Evolutionary conservation across 2,329 filamentous ascomycete genomes (phyloP).

Genomic region (Apiospora phragmitis): DNA sequence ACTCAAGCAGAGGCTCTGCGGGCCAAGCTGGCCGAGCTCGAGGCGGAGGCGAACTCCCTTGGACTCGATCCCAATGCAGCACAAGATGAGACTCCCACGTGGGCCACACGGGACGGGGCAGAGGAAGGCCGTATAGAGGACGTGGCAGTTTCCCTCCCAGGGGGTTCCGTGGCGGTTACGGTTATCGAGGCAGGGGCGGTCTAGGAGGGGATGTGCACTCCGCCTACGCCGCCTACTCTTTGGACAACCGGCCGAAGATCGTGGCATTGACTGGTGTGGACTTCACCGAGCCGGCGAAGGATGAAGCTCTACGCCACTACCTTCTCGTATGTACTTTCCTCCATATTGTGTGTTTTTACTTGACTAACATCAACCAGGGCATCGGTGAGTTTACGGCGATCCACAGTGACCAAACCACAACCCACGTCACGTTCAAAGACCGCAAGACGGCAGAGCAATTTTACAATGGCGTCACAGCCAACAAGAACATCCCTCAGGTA

Average conservation of each 20-base stretch:
- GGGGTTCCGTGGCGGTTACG: constrained; percentile 41
- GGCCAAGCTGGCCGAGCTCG: constrained; percentile 70
- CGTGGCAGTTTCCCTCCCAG: constrained; percentile 38
- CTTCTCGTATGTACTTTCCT: constrained; percentile 57
- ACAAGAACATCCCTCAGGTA: constrained; percentile 61
- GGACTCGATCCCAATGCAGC: constrained; percentile 62
- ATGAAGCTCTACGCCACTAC: constrained; percentile 71
- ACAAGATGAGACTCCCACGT: constrained; percentile 42
- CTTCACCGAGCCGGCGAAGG: constrained; percentile 60
- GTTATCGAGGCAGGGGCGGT: constrained; percentile 46
- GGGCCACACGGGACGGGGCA: constrained; percentile 38
- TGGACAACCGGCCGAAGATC: constrained; percentile 75
- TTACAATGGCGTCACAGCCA: constrained; percentile 51
- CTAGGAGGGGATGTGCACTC: constrained; percentile 40
- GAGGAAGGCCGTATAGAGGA: constrained; percentile 39
- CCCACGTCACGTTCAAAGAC: constrained; percentile 65
- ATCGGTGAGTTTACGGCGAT: constrained; percentile 64
- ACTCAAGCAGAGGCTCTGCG: constrained; percentile 65
- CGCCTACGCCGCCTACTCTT: constrained; percentile 62
- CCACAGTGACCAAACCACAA: constrained; percentile 45
- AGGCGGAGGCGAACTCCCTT: constrained; percentile 69
- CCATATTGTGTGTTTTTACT: neutral
- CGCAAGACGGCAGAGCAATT: constrained; percentile 72
- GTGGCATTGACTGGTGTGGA: constrained; percentile 65
- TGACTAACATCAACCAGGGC: constrained; percentile 41